Conservation (phyloP, 306 rosid species). For the Heteromeles arbutifolia region DNA sequence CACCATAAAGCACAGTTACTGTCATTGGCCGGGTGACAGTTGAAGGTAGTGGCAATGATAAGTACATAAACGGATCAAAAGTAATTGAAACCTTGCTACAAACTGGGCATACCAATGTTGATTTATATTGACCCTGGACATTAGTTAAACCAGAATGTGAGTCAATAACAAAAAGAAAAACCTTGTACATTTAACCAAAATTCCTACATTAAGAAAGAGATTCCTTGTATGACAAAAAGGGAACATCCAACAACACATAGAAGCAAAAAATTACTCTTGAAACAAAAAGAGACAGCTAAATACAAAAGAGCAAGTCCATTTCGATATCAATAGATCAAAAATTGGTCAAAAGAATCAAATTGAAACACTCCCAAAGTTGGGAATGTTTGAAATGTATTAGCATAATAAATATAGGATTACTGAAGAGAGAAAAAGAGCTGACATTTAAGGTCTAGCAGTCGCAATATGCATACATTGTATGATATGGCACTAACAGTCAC, state of each 20-base stretch:
- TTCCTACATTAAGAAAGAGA: background rate
- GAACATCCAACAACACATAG: background rate
- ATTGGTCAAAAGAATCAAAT: background rate
- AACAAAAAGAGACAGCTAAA: background rate
- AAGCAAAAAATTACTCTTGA: background rate
- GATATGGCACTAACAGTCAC: background rate
- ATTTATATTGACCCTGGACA: conserved; percentile 96
- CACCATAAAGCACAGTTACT: conserved; percentile 72
- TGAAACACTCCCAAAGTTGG: background rate
- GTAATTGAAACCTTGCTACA: conserved; percentile 93
- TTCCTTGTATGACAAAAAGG: background rate
- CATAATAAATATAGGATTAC: background rate
- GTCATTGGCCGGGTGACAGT: conserved; percentile 73
- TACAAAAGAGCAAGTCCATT: background rate
- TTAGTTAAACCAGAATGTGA: conserved; percentile 11
- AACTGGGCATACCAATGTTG: conserved; percentile 89
- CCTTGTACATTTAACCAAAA: background rate
- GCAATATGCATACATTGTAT: background rate
- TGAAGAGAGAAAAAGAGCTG: background rate
- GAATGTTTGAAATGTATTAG: background rate
- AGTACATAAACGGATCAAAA: conserved; percentile 97
- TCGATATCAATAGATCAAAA: background rate
- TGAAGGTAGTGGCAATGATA: conserved; percentile 93
- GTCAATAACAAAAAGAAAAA: conserved; percentile 4
- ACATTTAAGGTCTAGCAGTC: background rate